Base-by-base conservation (phyloP, 2,329 filamentous ascomycete genomes). In the Purpureocillium lavendulum region DNA sequence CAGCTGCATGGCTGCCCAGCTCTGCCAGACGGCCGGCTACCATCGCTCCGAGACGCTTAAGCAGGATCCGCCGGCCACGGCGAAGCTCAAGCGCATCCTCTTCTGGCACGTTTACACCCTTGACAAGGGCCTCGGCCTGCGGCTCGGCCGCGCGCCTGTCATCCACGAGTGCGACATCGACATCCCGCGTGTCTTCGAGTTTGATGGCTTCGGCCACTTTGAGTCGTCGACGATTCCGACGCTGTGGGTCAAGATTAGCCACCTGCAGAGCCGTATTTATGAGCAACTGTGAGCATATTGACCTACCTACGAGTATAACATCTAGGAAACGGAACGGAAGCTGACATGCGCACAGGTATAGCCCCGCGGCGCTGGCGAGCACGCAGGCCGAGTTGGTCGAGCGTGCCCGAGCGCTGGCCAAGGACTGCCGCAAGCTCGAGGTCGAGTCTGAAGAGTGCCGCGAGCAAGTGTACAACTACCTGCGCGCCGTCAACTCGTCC, bases 11-110 rank as follows among this genome's bases (percentile, higher is more conserved):
- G 79, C 78, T 0, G 71, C 73, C 11, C 69, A 74, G 38, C 63
- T 84, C 38, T 80, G 76, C 45, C 75, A 80, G 48, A 73, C 72
- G 0, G 69, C 81, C 4, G 79, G 79, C 3, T 80, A 77, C 43
- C 79, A 82, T 51, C 69, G 73, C 36, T 50, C 54, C 11, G 59
- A 57, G 30, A 54, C 50, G 3, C 52, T 59, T 26, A 56, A 56
- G 11, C 47, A 57, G 30, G 60, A 64, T 36, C 45, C 58, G 14
- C 53, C 59, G 7, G 50, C 52, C 8, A 52, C 48, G 17, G 49
- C 53, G 28, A 55, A 59, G 40, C 51, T 63, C 39, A 69, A 67
- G 46, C 52, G 58, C 3, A 55, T 64, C n/a, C 49, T 71, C 17
- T 72, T 72, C 45, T 72, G 69, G 69, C 60, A 66, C 28, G 53